Evolutionary conservation across 371 early-diverging fungal genomes (phyloP).

Genomic region (Gilbertella persicaria): DNA sequence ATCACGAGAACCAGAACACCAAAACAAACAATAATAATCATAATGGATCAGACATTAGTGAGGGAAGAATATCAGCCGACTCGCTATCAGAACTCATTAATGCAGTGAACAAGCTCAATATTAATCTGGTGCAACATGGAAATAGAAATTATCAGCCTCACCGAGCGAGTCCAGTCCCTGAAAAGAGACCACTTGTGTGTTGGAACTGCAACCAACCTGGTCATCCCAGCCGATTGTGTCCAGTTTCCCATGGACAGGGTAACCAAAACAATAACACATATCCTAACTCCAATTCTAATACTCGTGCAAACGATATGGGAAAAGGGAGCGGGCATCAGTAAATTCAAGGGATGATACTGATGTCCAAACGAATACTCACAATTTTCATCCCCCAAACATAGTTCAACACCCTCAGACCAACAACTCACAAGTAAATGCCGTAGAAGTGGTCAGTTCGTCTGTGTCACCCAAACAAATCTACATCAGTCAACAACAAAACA

Average conservation of each 20-base stretch:
- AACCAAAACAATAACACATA: background rate
- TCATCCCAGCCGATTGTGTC: background rate
- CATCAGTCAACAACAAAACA: too few species aligned
- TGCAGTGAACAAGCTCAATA: background rate
- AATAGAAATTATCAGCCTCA: background rate
- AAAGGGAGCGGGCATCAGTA: constrained; percentile 9
- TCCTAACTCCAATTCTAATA: background rate
- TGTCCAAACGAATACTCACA: background rate
- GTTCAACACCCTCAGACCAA: background rate
- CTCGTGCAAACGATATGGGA: constrained; percentile 1
- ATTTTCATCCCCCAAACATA: background rate
- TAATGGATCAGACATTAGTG: background rate
- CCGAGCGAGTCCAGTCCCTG: background rate
- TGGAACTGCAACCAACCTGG: background rate
- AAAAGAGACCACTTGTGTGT: background rate
- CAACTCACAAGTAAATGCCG: background rate
- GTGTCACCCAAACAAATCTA: too few species aligned
- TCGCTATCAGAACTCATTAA: background rate
- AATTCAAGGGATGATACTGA: constrained; percentile 3
- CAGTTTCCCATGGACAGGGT: background rate
- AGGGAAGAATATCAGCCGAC: background rate
- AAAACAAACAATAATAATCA: background rate
- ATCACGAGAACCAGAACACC: background rate
- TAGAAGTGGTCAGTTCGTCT: background rate
- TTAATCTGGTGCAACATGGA: background rate